Base-by-base conservation (phyloP, 768 basidiomycete species). In the Naganishia randhawae region DNA sequence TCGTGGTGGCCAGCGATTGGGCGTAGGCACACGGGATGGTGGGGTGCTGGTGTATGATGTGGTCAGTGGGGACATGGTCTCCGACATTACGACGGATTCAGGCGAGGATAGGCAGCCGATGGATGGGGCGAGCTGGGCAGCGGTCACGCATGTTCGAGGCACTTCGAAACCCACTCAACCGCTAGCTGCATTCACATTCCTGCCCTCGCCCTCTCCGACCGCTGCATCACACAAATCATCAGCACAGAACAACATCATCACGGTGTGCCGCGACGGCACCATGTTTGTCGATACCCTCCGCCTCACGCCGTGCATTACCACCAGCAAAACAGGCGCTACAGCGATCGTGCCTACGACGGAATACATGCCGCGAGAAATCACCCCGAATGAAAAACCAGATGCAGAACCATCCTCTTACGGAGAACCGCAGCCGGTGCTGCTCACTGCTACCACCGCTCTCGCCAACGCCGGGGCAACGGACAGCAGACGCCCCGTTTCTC, bases 1-100 rank as follows among this genome's bases (percentile, higher is more conserved):
- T 11, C 53, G 69, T 17, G 71, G 71, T 2, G 50, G 68, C 13
- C 54, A 65, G 13, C 35, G 51, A 2, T 32, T 79, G 53, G 75
- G 71, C 9, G 72, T 78, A 3, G 78, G 76, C 6, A 74, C 70
- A 5, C 71, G 66, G 51, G 76, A 80, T 17, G 75, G 73, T 6
- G 78, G 78, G 17, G 76, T 80, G 14, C 55, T 72, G 7, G 27
- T 76, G 11, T 80, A 73, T 72, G 76, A 80, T 54, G 66, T 78
- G 0, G 53, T 77, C 1, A 65, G 68, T 31, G 75, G 77, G 13
- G 63, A 63, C 19, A 65, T 41, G 33, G 50, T 66, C 17, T 52
- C 33, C 45, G 19, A 17, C 25, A 6, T 6, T 3, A 52, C 33
- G 10, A n/a, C 41, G 29, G 51, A 53, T 25, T 50, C 50, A 48